Conservation (phyloP, 257 asterid species). For the Petunia axillaris region DNA sequence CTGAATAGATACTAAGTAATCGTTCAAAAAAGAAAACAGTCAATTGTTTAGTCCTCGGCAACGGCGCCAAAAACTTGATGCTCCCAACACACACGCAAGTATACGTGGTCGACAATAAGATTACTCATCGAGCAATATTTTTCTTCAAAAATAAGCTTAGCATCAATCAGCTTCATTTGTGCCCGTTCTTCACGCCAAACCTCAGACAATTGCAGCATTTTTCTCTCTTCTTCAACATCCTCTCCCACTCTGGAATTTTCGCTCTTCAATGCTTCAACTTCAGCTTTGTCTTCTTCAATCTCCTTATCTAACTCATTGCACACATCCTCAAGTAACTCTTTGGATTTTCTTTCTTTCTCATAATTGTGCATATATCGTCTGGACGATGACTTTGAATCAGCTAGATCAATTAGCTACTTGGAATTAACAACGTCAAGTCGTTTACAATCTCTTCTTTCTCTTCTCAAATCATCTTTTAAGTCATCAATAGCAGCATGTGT, state of each 20-base stretch:
- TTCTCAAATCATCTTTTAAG: conserved; percentile 37
- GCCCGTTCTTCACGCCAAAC: conserved; percentile 63
- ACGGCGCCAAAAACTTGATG: too few relatives aligned
- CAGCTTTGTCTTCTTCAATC: conserved; percentile 43
- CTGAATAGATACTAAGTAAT: too few relatives aligned
- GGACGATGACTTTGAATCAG: conserved; percentile 45
- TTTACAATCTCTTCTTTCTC: conserved; percentile 38
- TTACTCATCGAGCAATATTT: conserved; percentile 43
- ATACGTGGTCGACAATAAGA: neutral
- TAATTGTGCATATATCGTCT: conserved; percentile 28
- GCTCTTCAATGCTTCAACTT: conserved; percentile 40
- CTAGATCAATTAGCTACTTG: conserved; percentile 41
- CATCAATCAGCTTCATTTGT: conserved; percentile 59
- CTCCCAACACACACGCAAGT: too few relatives aligned
- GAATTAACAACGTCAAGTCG: conserved; percentile 42
- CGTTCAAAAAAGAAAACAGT: too few relatives aligned
- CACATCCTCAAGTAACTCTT: conserved; percentile 40
- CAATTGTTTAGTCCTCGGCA: too few relatives aligned
- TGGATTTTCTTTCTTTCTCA: conserved; percentile 48
- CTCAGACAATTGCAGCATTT: conserved; percentile 56
- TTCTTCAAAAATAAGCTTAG: conserved; percentile 52
- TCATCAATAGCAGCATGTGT: conserved; percentile 28
- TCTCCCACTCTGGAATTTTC: conserved; percentile 35
- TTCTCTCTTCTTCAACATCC: conserved; percentile 54
- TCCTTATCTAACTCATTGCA: conserved; percentile 43